phyloP scores from a whole-genome alignment of 805 yeast genomes.

The Starmerella khaoyaiensis region DNA sequence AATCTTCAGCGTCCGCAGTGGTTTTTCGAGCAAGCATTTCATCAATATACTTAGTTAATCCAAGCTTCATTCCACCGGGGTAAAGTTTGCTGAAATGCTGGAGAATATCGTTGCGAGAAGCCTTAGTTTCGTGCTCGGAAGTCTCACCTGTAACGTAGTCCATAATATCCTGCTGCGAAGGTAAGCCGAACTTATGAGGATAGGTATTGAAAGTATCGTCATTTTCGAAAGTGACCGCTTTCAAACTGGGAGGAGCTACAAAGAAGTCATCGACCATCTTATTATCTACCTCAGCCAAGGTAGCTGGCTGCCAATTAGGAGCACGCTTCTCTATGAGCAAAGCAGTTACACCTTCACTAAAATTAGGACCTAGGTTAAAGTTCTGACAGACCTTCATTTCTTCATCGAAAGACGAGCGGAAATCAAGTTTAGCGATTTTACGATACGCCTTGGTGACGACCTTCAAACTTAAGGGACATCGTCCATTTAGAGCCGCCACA shows the following conservation, averaged over 20 bases:
- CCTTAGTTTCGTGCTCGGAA: conserved; percentile 50
- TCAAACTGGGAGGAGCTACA: conserved; percentile 26
- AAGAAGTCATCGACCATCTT: conserved; percentile 24
- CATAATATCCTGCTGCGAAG: conserved; percentile 53
- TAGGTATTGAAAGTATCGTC: conserved; percentile 34
- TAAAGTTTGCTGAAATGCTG: conserved; percentile 38
- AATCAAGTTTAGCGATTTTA: conserved; percentile 43
- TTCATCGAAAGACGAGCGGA: conserved; percentile 51
- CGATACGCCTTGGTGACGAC: conserved; percentile 58
- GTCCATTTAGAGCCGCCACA: conserved; percentile 41
- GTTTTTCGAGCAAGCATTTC: conserved; percentile 49
- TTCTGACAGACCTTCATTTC: conserved; percentile 70
- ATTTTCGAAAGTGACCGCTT: conserved; percentile 24
- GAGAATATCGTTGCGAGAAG: conserved; percentile 53
- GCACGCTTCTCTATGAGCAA: conserved; percentile 40
- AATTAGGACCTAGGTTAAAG: conserved; percentile 52
- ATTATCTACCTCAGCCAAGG: conserved; percentile 29
- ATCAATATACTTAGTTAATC: conserved; percentile 48
- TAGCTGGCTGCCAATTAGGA: conserved; percentile 40
- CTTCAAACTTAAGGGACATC: conserved; percentile 70
- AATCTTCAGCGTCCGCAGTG: conserved; percentile 32
- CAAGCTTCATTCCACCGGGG: conserved; percentile 35
- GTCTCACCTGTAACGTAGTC: conserved; percentile 61
- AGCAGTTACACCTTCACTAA: conserved; percentile 40
- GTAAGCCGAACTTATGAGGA: conserved; percentile 68